phyloP scores from a whole-genome alignment of 2,329 filamentous ascomycete genomes.

The Dothistroma pini region DNA sequence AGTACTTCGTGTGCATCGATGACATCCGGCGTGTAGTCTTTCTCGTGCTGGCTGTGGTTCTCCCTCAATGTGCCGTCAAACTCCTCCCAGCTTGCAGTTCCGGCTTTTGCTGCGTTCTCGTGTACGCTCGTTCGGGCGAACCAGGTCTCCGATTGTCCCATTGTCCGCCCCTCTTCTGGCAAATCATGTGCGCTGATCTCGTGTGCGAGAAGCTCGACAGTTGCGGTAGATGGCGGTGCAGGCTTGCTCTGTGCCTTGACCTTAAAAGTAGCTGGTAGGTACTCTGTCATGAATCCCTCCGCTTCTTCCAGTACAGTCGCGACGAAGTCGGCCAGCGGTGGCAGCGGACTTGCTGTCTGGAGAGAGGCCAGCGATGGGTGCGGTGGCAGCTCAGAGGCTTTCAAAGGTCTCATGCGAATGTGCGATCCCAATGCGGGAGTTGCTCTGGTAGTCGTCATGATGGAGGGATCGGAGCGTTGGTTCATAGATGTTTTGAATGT shows the following conservation, averaged over 20 bases:
- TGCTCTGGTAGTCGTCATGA: neutral
- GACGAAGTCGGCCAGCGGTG: constrained; percentile 52
- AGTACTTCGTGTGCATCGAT: constrained; percentile 46
- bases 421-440: constrained; percentile 19
- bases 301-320: constrained; percentile 55
- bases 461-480: neutral
- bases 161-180: constrained; percentile 10
- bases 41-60: constrained; percentile 55
- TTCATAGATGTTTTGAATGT: too few species aligned
- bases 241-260: constrained; percentile 47
- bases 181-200: constrained; percentile 48
- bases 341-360: constrained; percentile 34
- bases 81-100: constrained; percentile 62
- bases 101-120: constrained; percentile 46
- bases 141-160: constrained; percentile 55
- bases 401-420: constrained; percentile 34
- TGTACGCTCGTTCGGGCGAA: constrained; percentile 62
- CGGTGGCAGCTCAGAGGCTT: constrained; percentile 32
- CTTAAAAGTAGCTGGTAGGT: constrained; percentile 55
- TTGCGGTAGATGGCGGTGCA: constrained; percentile 49
- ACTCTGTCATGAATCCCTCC: constrained; percentile 55
- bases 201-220: constrained; percentile 54
- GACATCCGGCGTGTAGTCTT: constrained; percentile 56
- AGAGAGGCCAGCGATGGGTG: constrained; percentile 33
- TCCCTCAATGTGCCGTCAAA: constrained; percentile 59